Percentiles rank a stretch among this genome's conserved stretches.
phyloP scores from a whole-genome alignment of 2,329 filamentous ascomycete species.

The Cercospora zeae-maydis region DNA sequence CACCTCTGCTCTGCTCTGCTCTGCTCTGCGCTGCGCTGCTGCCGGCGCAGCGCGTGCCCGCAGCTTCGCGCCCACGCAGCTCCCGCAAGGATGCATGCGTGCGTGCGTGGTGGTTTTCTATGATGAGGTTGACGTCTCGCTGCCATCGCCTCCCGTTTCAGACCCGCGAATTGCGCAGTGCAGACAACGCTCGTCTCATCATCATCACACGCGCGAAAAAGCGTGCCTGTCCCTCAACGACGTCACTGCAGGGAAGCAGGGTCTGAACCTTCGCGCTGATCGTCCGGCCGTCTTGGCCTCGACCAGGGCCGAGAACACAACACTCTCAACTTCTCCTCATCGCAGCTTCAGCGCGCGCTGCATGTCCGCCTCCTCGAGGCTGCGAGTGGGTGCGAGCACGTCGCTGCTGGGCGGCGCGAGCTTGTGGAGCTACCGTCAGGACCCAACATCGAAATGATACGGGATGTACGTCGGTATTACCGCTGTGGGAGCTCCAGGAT shows the following conservation, averaged over 20 bases:
- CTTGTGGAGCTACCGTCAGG: background rate
- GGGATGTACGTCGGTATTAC: background rate
- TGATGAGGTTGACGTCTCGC: too few relatives aligned
- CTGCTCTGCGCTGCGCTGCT: background rate
- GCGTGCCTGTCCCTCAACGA: background rate
- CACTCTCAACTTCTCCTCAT: constrained; percentile 12
- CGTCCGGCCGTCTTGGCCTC: background rate
- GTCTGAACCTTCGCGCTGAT: constrained; percentile 4
- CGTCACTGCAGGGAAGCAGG: constrained; percentile 3
- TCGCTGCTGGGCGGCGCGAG: background rate
- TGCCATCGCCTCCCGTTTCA: too few relatives aligned
- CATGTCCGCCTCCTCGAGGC: background rate
- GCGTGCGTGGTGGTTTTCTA: background rate
- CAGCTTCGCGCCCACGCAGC: background rate
- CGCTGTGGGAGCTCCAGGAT: constrained; percentile 2
- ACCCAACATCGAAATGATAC: background rate
- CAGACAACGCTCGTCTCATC: background rate
- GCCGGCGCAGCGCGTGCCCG: background rate
- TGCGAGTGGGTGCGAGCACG: background rate
- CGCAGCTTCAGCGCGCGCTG: constrained; percentile 2
- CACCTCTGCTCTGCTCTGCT: background rate
- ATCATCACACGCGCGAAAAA: background rate
- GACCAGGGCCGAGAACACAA: constrained; percentile 9
- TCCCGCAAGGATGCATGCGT: background rate
- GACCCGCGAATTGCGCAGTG: too few relatives aligned